phyloP scores from a whole-genome alignment of 306 rosid genomes.

The Morella rubra region DNA sequence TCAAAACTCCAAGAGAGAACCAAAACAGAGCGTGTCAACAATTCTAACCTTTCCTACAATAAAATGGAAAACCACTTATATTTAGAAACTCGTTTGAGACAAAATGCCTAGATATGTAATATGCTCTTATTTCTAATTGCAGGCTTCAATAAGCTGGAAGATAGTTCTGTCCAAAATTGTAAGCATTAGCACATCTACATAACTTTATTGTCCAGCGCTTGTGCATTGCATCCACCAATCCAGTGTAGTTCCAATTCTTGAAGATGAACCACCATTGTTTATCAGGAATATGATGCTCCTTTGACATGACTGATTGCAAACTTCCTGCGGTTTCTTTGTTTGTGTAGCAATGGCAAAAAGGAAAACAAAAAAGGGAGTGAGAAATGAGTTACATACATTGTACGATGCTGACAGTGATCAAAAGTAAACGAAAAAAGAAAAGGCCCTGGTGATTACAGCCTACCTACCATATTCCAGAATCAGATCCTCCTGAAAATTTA shows the following conservation, averaged over 20 bases:
- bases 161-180: constrained; percentile 4
- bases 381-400: constrained; percentile 27
- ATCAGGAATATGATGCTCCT: too few species aligned
- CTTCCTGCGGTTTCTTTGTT: constrained; percentile 67
- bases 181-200: too few species aligned
- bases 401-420: constrained; percentile 34
- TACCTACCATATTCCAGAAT: constrained; percentile 47
- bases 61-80: too few species aligned
- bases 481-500: constrained; percentile 40
- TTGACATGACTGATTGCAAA: too few species aligned
- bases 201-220: constrained; percentile 47
- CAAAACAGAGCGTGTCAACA: too few species aligned
- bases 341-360: constrained; percentile 55
- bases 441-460: constrained; percentile 53
- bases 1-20: too few species aligned
- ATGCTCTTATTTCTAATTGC: neutral
- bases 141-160: neutral
- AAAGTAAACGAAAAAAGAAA: constrained; percentile 35
- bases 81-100: too few species aligned
- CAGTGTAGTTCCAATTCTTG: too few species aligned
- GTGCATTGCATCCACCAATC: too few species aligned
- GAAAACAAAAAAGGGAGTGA: constrained; percentile 31
- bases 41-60: too few species aligned
- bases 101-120: too few species aligned
- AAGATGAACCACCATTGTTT: too few species aligned